These are phyloP conservation scores for Gypsophila paniculata DNA, from an alignment of 179 eudicot genomes.

Conservation along the genomic window DNA sequence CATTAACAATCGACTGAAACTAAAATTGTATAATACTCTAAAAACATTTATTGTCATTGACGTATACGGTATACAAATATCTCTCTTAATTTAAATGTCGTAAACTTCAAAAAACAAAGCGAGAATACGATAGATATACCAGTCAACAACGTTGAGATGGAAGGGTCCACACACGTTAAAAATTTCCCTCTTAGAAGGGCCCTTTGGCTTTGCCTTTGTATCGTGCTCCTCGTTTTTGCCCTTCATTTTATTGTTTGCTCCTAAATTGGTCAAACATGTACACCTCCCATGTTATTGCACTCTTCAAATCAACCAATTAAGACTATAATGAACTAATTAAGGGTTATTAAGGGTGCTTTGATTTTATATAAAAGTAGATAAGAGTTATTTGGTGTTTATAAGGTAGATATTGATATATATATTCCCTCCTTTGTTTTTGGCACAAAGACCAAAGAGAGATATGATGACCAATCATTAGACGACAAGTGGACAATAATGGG, in stretches of 20 bases:
- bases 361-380: no score
- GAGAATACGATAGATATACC: constrained; percentile 33
- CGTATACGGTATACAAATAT: background rate
- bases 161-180: constrained; percentile 54
- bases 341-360: no score
- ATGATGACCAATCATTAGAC: no score
- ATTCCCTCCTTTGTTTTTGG: no score
- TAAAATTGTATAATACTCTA: no score
- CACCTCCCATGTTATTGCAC: background rate
- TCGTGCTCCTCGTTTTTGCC: constrained; percentile 19
- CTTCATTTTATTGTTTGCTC: constrained; percentile 1
- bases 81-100: background rate
- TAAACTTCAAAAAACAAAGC: background rate
- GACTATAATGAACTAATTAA: no score
- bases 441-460: no score
- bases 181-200: constrained; percentile 45
- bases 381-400: no score
- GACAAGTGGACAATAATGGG: no score
- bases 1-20: no score
- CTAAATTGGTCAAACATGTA: background rate
- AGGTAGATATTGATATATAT: no score
- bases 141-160: constrained; percentile 50
- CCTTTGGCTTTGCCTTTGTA: constrained; percentile 8
- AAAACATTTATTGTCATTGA: no score
- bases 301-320: background rate